Base-by-base conservation (phyloP, 108 stramenopile genomes). In the Mediolabrus comicus region DNA sequence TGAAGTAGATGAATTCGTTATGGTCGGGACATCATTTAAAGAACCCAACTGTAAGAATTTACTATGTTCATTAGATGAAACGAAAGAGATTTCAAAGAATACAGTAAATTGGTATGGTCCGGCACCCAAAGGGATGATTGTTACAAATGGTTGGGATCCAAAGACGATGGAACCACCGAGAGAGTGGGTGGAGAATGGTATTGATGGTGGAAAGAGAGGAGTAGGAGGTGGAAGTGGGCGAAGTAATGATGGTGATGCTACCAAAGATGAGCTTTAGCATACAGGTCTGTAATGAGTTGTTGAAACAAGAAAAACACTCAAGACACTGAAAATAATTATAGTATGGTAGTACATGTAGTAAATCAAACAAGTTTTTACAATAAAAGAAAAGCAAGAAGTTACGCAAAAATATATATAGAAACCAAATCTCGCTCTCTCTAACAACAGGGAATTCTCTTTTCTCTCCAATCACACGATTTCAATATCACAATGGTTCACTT, bases 101-200 rank as follows among this genome's bases (percentile, higher is more conserved):
- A 63, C 69, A 8, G 58, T 83, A 17, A 63, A 46, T 22, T 83
- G 87, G 86, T 75, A 83, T 56, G 86, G 86, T 10, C 88, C 88
- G 3, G 91, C 84, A 8, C 61, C 49, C 3, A 75, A 65, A 56
- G 81, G 77, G 35, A 62, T 49, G 53, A 77, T 82, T 51, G 66
- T 82, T 11, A 78, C 81, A 17, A 69, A 71, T 51, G 81, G 77
- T 9, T 82, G 73, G 73, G 61, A 75, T 62, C 74, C 66, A 10
- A 34, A 28, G 9, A 77, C 59, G 35, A 59, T 65, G 75, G 76
- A 59, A 30, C 53, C 53, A 35, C 75, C 71, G 17, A 64, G 10
- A 24, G 56, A 41, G 17, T 55, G 63, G 71, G 51, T 67, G 19
- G 67, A 61, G 25, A 59, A 36, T 0, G 46, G 56, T 55, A 53